Percentiles rank a stretch among this genome's conserved stretches.
Conservation (phyloP, 73 alveolate species). For the Paramecium sonneborni region DNA sequence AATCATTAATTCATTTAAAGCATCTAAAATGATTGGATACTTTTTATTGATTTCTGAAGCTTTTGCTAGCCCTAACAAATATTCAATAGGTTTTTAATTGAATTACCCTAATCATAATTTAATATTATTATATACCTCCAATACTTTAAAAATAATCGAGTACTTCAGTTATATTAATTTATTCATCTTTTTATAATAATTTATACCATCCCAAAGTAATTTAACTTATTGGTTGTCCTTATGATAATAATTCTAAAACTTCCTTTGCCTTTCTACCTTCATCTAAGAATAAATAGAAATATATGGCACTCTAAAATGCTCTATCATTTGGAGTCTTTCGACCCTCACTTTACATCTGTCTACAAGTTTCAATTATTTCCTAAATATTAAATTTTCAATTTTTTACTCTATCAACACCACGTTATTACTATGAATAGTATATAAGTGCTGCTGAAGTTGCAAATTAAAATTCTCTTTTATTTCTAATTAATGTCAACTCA, state of each 20-base stretch:
- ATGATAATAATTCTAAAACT: slow-evolving; percentile 51
- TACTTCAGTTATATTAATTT: slow-evolving; percentile 49
- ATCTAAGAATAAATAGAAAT: slow-evolving; percentile 69
- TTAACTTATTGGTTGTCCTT: slow-evolving; percentile 38
- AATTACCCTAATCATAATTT: slow-evolving; percentile 70
- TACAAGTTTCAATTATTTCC: slow-evolving; percentile 82
- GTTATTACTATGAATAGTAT: slow-evolving; percentile 86
- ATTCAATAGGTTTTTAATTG: slow-evolving; percentile 77
- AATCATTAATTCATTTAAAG: slow-evolving; percentile 80
- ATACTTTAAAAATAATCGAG: slow-evolving; percentile 77
- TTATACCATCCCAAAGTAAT: slow-evolving; percentile 56
- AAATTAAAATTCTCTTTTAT: slow-evolving; percentile 90
- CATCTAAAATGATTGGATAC: slow-evolving; percentile 78
- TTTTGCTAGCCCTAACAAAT: slow-evolving; percentile 80
- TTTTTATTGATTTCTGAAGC: slow-evolving; percentile 80
- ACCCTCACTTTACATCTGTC: slow-evolving; percentile 69
- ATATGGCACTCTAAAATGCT: slow-evolving; percentile 80
- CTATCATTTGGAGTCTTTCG: slow-evolving; percentile 81
- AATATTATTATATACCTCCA: slow-evolving; percentile 67
- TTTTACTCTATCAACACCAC: slow-evolving; percentile 86
- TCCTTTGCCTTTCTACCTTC: slow-evolving; percentile 70
- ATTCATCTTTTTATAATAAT: slow-evolving; percentile 74
- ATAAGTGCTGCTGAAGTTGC: slow-evolving; percentile 90
- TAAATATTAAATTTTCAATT: slow-evolving; percentile 1
- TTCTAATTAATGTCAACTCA: slow-evolving; percentile 87